phyloP scores from a whole-genome alignment of 73 alveolate species.

The Paramecium primaurelia region DNA sequence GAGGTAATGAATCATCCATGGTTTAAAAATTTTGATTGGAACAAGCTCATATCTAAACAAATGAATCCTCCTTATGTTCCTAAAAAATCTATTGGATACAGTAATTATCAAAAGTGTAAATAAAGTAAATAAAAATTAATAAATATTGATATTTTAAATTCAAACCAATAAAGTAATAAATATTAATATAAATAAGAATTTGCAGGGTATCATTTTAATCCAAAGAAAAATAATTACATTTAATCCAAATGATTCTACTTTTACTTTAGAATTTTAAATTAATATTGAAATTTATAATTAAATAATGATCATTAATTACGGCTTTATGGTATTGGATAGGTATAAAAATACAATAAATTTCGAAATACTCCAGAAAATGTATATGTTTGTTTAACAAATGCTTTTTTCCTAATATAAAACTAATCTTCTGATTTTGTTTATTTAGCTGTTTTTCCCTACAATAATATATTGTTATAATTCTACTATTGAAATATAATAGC shows the following conservation, averaged over 20 bases:
- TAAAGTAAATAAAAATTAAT: neutral
- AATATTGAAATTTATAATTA: neutral
- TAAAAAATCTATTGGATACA: neutral
- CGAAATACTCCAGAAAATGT: neutral
- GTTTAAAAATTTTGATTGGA: constrained; percentile 65
- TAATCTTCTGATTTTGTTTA: neutral
- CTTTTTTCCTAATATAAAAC: neutral
- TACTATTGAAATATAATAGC: neutral
- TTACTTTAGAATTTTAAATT: neutral
- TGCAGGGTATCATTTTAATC: neutral
- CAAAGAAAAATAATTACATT: neutral
- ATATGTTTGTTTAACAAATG: neutral
- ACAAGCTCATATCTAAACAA: neutral
- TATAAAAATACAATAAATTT: neutral
- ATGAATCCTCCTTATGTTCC: constrained; percentile 55
- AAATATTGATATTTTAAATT: neutral
- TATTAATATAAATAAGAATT: neutral
- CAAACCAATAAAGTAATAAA: neutral
- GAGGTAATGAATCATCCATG: constrained; percentile 68
- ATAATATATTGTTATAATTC: neutral
- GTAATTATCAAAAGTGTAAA: neutral
- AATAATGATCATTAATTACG: neutral
- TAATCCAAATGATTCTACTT: neutral
- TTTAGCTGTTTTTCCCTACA: constrained; percentile 22
- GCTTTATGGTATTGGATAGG: neutral